A percentile compares a stretch with the other conserved stretches of the same genome.
These are phyloP conservation scores for Suillus decipiens DNA, from an alignment of 768 basidiomycete genomes.

Conservation along the genomic window DNA sequence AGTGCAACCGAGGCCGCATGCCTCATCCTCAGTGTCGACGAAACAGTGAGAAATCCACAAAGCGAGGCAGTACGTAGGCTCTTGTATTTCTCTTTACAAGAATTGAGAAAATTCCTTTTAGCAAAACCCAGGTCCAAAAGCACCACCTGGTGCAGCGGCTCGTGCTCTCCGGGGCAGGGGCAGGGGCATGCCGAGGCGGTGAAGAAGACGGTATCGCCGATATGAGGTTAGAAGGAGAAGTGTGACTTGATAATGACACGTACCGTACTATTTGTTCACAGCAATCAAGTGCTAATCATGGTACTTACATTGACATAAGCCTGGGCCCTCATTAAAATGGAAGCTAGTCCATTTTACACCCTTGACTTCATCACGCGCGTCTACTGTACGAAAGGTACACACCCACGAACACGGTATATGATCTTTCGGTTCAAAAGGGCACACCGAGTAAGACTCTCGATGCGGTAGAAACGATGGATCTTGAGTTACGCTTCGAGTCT, in stretches of 20 bases:
- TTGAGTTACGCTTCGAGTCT: too few relatives aligned
- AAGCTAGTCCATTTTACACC: too few relatives aligned
- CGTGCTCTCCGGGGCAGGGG: slow-evolving; percentile 86
- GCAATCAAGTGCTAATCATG: slow-evolving; percentile 18
- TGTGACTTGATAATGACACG: slow-evolving; percentile 12
- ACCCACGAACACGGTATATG: too few relatives aligned
- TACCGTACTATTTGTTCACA: slow-evolving; percentile 25
- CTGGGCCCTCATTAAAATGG: neutral
- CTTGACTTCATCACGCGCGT: too few relatives aligned
- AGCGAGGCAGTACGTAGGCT: slow-evolving; percentile 75
- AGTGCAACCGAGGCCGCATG: slow-evolving; percentile 97
- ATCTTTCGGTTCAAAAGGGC: too few relatives aligned
- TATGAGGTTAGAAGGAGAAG: slow-evolving; percentile 17
- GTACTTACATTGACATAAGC: neutral
- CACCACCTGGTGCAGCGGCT: slow-evolving; percentile 90
- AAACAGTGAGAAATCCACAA: slow-evolving; percentile 95
- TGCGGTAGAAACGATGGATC: too few relatives aligned
- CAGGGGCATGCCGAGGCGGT: slow-evolving; percentile 78
- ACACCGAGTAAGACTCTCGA: too few relatives aligned
- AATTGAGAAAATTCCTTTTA: slow-evolving; percentile 33
- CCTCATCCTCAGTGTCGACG: slow-evolving; percentile 93
- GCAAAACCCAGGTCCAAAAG: slow-evolving; percentile 83
- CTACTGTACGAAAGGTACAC: too few relatives aligned
- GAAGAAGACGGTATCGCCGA: slow-evolving; percentile 11
- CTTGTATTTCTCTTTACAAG: slow-evolving; percentile 7